These are phyloP conservation scores for Chrysopogon serrulatus DNA, from an alignment of 176 grass and related monocot species.

Conservation along the genomic window DNA sequence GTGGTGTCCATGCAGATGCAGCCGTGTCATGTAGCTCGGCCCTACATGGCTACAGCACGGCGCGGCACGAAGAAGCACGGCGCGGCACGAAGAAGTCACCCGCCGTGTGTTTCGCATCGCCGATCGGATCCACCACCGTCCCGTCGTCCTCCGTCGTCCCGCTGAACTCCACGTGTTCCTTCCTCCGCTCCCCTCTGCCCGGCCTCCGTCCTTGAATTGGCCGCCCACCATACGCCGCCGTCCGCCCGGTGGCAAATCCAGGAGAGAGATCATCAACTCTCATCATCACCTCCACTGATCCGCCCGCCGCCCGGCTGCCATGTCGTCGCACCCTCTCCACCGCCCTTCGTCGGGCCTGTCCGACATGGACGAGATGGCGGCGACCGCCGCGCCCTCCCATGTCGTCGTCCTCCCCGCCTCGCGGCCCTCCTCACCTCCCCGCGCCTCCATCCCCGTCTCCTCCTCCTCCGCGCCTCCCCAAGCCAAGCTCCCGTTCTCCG, in stretches of 20 bases:
- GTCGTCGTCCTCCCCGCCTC: conserved; percentile 36
- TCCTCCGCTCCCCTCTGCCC: background rate
- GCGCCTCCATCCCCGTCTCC: conserved; percentile 70
- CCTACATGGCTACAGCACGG: too few relatives aligned
- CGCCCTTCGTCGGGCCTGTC: conserved; percentile 70
- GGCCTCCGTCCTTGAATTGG: background rate
- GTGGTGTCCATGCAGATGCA: too few relatives aligned
- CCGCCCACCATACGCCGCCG: background rate
- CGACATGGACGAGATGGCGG: conserved; percentile 96
- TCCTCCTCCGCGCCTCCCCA: background rate
- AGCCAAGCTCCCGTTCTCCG: conserved; percentile 24
- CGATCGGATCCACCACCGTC: background rate
- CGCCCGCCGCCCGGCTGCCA: background rate
- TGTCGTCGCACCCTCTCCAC: conserved; percentile 53
- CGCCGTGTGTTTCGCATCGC: background rate
- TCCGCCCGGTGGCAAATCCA: background rate
- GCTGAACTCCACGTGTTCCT: background rate
- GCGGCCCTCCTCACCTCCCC: conserved; percentile 50
- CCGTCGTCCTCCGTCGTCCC: background rate
- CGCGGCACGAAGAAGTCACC: background rate
- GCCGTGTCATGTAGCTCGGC: too few relatives aligned
- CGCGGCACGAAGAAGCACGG: too few relatives aligned
- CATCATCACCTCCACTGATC: background rate
- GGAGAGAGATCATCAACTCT: too few relatives aligned
- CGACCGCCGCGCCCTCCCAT: conserved; percentile 14